A percentile compares a stretch with the other conserved stretches of the same genome.
Conservation (phyloP, 331 rosid species). For the Stylosanthes scabra region DNA sequence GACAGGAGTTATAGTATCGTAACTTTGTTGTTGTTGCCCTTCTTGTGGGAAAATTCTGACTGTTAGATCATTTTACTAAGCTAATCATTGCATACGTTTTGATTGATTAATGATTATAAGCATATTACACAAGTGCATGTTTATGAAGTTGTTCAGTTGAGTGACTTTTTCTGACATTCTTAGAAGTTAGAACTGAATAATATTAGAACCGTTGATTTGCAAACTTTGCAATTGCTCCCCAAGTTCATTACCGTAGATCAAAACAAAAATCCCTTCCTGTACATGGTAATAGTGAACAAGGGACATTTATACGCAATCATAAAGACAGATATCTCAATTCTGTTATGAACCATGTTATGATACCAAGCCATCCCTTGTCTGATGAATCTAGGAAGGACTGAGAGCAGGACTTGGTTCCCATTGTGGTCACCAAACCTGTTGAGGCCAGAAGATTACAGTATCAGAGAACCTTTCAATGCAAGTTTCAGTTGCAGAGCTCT, state of each 20-base stretch:
- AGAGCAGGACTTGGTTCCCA: constrained; percentile 43
- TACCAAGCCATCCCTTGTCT: too few species aligned
- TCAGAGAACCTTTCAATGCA: constrained; percentile 54
- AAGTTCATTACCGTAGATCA: constrained; percentile 25
- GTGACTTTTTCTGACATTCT: not conserved
- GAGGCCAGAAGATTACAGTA: constrained; percentile 61
- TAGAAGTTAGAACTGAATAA: not conserved
- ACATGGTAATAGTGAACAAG: too few species aligned
- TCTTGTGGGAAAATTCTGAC: constrained; percentile 22
- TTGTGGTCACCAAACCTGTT: not conserved
- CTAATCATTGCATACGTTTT: constrained; percentile 9
- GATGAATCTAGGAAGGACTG: constrained; percentile 44
- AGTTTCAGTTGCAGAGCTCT: not conserved
- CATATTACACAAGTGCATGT: constrained; percentile 2
- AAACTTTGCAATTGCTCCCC: not conserved
- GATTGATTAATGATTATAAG: not conserved
- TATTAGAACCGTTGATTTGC: not conserved
- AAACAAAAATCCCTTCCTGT: too few species aligned
- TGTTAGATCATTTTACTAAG: constrained; percentile 6
- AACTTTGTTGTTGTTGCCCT: constrained; percentile 13
- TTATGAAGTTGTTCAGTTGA: not conserved
- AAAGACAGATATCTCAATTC: constrained; percentile 56
- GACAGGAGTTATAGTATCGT: constrained; percentile 33
- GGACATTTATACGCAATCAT: too few species aligned
- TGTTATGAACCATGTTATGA: not conserved